Conservation (phyloP, 305 asterid genomes). For the Fraxinus angustifolia region DNA sequence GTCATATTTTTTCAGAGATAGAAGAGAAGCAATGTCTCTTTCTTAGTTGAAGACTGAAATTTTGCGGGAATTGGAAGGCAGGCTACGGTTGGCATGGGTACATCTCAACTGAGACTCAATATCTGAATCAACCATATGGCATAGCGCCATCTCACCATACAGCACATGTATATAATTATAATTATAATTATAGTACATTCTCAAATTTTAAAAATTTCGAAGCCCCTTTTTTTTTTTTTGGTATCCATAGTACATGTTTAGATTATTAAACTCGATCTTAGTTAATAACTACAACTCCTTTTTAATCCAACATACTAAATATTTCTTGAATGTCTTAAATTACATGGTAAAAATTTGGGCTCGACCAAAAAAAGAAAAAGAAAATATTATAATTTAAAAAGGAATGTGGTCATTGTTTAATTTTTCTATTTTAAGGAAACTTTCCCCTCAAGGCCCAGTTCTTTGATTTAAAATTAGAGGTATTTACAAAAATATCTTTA, state of each 20-base stretch:
- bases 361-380: not conserved
- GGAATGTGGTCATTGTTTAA: not conserved
- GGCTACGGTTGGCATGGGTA: constrained; percentile 53
- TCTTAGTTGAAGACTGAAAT: constrained; percentile 34
- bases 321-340: not conserved
- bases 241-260: not conserved
- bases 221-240: not conserved
- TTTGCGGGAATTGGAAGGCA: constrained; percentile 85
- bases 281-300: not conserved
- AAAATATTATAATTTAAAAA: not conserved
- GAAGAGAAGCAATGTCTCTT: constrained; percentile 58
- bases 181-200: not conserved
- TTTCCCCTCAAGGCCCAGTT: not conserved
- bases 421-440: not conserved
- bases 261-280: not conserved
- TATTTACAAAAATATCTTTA: too few species aligned
- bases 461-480: not conserved
- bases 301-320: not conserved
- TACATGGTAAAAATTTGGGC: not conserved
- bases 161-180: not conserved
- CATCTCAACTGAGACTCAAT: constrained; percentile 42
- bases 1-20: constrained; percentile 29
- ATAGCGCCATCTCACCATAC: constrained; percentile 7
- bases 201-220: not conserved
- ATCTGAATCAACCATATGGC: constrained; percentile 24